phyloP scores from a whole-genome alignment of 164 flowering plant species.

The Vitis rupestris region DNA sequence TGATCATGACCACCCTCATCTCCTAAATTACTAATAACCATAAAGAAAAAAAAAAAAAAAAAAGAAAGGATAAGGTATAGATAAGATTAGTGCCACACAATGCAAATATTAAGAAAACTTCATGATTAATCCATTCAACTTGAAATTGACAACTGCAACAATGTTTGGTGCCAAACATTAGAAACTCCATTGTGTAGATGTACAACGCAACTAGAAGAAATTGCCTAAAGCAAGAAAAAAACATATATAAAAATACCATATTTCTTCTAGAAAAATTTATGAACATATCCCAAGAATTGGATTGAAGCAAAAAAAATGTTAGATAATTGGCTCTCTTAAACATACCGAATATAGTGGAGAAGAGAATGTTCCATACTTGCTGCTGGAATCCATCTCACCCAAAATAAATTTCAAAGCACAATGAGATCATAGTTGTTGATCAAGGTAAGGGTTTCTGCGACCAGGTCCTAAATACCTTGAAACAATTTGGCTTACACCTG shows the following conservation, averaged over 20 bases:
- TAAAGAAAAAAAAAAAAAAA: too few species aligned
- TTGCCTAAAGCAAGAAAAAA: not conserved
- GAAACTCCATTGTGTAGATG: not conserved
- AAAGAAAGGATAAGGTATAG: too few species aligned
- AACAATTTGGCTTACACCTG: slow-evolving; percentile 31
- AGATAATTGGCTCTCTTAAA: not conserved
- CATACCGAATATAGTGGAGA: not conserved
- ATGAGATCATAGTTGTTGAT: slow-evolving; percentile 59
- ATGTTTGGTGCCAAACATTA: too few species aligned
- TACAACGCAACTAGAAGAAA: not conserved
- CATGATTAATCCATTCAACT: not conserved
- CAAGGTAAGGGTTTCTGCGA: slow-evolving; percentile 60
- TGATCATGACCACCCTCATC: too few species aligned
- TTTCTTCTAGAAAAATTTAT: not conserved
- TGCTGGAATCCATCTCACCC: not conserved
- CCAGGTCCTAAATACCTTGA: slow-evolving; percentile 43
- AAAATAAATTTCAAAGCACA: not conserved
- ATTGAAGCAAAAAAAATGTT: not conserved
- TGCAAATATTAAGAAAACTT: not conserved
- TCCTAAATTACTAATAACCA: too few species aligned
- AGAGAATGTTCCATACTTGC: not conserved
- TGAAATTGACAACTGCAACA: not conserved
- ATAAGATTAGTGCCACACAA: too few species aligned
- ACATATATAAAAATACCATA: not conserved
- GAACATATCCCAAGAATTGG: not conserved